phyloP scores from a whole-genome alignment of 2,329 filamentous ascomycete species.

The Stemphylium lycopersici region DNA sequence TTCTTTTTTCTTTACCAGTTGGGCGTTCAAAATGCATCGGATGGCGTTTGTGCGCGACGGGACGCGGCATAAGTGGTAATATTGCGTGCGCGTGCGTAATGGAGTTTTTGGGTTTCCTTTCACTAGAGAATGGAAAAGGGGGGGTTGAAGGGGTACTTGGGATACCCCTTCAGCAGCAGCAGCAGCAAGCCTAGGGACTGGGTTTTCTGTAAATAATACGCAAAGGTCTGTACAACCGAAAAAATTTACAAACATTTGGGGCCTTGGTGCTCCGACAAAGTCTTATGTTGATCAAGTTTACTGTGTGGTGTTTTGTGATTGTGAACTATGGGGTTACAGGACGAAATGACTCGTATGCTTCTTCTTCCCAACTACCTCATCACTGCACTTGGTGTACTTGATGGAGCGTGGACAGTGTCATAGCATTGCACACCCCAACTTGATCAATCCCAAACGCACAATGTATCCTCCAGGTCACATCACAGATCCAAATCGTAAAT shows the following conservation, averaged over 20 bases:
- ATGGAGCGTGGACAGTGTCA: too few relatives aligned
- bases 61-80: slow-evolving; percentile 5
- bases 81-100: neutral
- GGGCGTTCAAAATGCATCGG: slow-evolving; percentile 16
- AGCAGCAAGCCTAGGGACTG: neutral
- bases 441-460: too few relatives aligned
- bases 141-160: neutral
- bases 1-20: neutral
- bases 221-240: slow-evolving; percentile 22
- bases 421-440: too few relatives aligned
- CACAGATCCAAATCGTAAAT: too few relatives aligned
- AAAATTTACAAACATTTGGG: slow-evolving; percentile 34
- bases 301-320: neutral
- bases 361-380: too few relatives aligned
- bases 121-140: neutral
- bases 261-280: slow-evolving; percentile 9
- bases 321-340: too few relatives aligned
- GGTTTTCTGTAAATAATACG: slow-evolving; percentile 28
- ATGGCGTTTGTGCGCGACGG: slow-evolving; percentile 8
- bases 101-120: slow-evolving; percentile 1
- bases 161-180: neutral
- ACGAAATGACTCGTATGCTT: too few relatives aligned
- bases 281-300: neutral
- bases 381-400: too few relatives aligned
- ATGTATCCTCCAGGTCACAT: too few relatives aligned